phyloP scores from a whole-genome alignment of 257 asterid genomes.

The Jacaranda copaia region DNA sequence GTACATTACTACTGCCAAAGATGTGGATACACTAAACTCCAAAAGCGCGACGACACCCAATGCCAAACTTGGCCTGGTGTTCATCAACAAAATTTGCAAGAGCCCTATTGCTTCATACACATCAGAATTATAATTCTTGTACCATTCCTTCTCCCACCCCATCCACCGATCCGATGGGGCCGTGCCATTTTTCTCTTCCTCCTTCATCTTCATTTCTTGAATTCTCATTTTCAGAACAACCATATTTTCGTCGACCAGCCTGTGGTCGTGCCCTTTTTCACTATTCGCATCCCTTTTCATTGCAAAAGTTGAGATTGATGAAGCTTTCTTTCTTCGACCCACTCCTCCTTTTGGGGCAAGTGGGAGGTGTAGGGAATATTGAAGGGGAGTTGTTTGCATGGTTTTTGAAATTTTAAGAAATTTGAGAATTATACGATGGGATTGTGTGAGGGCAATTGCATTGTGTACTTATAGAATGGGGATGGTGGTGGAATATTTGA shows the following conservation, averaged over 20 bases:
- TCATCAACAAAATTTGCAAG: constrained; percentile 51
- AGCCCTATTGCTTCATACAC: constrained; percentile 50
- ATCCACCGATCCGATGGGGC: constrained; percentile 18
- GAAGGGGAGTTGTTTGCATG: constrained; percentile 36
- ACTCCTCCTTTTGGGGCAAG: background rate
- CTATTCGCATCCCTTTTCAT: constrained; percentile 34
- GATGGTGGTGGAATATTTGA: background rate
- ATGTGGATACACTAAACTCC: constrained; percentile 40
- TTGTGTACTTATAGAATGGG: constrained; percentile 13
- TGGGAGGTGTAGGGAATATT: background rate
- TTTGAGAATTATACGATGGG: background rate
- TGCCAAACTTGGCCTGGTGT: constrained; percentile 49
- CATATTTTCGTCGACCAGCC: constrained; percentile 43
- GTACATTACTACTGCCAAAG: constrained; percentile 27
- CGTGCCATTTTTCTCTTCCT: background rate
- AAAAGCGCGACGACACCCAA: constrained; percentile 43
- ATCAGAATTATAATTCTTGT: constrained; percentile 36
- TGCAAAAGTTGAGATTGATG: background rate
- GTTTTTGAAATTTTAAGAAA: background rate
- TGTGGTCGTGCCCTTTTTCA: constrained; percentile 23
- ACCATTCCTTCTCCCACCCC: constrained; percentile 39
- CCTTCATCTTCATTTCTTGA: constrained; percentile 37
- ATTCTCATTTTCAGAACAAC: constrained; percentile 45
- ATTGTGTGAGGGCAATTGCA: background rate
- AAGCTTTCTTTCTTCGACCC: background rate